Base-by-base conservation (phyloP, 176 grass and related monocot species). In the Carex cristatella region DNA sequence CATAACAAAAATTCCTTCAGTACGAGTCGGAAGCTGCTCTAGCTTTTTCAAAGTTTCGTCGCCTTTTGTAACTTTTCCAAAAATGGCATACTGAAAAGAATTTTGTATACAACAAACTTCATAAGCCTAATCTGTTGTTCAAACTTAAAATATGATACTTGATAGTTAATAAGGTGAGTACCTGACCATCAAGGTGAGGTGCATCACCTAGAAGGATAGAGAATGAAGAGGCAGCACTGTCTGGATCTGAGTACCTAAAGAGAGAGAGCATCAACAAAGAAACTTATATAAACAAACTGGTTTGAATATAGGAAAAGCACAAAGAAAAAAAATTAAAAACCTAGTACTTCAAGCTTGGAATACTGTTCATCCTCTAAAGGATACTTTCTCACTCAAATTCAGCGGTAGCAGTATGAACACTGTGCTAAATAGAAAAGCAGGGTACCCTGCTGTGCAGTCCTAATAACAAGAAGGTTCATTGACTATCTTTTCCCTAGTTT, bases 1-100 rank as follows among this genome's bases (percentile, higher is more conserved):
- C 93, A 92, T 95, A 65, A 94, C 91, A 90, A 98, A 98, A 84
- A 98, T 95, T 38, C 91, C 96, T 90, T 98, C 91, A 85, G 74
- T 91, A 32, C 58, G 93, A 55, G 93, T 98, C 65, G 90, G 96
- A 85, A 98, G 93, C 30, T 75, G 66, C 79, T 94, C 96, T 18
- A 98, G 85, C 82, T 92, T 95, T 69, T 80, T 89, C 88, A 98
- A 94, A 84, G 91, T 95, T 65, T 92, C 91, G 5, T 95, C 91
- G 74, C 90, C 96, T 86, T 92, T 98, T 37, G 96, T 95, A 16
- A 98, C 55, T 88, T 90, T 95, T 66, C 96, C 96, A 55, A 98
- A 98, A 89, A 95, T 87, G 69, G 96, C 96, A 87, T 98, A 98
- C 93, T 92, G 86, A 82, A 90, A 88, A 88, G 59, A 31, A 70